Evolutionary conservation across 1,284 basidiomycete species (phyloP).

Genomic region (Ustilago loliicola): DNA sequence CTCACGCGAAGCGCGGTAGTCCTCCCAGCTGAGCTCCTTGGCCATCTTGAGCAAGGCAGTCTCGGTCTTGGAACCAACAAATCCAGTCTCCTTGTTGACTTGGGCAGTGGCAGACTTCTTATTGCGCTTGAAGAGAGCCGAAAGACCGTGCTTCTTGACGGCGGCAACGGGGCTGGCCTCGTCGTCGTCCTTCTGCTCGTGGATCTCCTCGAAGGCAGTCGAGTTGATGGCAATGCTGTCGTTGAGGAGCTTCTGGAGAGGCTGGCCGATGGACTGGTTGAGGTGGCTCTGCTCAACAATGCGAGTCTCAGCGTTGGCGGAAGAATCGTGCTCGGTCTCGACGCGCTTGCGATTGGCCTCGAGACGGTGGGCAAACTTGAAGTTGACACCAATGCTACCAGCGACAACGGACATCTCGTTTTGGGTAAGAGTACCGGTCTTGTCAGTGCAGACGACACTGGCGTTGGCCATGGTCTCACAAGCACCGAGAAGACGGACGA

Average conservation of each 20-base stretch:
- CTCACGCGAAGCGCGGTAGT: constrained; percentile 81
- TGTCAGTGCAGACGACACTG: constrained; percentile 95
- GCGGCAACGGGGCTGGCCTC: constrained; percentile 28
- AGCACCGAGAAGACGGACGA: constrained; percentile 93
- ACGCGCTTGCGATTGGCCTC: constrained; percentile 81
- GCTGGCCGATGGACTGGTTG: constrained; percentile 75
- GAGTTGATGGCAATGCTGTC: constrained; percentile 91
- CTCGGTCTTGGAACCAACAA: constrained; percentile 97
- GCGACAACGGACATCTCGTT: constrained; percentile 97
- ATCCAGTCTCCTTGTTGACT: constrained; percentile 72
- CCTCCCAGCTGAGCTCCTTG: constrained; percentile 85
- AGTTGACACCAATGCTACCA: constrained; percentile 90
- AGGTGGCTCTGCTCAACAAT: constrained; percentile 81
- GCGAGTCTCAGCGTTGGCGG: constrained; percentile 76
- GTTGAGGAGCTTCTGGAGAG: constrained; percentile 82
- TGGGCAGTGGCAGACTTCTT: constrained; percentile 37
- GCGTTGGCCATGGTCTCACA: constrained; percentile 99
- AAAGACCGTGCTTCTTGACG: constrained; percentile 44
- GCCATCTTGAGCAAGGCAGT: constrained; percentile 90
- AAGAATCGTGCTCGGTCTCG: constrained; percentile 76
- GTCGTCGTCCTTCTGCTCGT: constrained; percentile 71
- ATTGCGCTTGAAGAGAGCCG: constrained; percentile 36
- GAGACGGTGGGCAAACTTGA: constrained; percentile 88
- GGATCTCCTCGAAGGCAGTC: constrained; percentile 81
- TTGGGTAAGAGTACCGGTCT: constrained; percentile 86